phyloP scores from a whole-genome alignment of 2,329 filamentous ascomycete species.

The Fusarium liriodendri region DNA sequence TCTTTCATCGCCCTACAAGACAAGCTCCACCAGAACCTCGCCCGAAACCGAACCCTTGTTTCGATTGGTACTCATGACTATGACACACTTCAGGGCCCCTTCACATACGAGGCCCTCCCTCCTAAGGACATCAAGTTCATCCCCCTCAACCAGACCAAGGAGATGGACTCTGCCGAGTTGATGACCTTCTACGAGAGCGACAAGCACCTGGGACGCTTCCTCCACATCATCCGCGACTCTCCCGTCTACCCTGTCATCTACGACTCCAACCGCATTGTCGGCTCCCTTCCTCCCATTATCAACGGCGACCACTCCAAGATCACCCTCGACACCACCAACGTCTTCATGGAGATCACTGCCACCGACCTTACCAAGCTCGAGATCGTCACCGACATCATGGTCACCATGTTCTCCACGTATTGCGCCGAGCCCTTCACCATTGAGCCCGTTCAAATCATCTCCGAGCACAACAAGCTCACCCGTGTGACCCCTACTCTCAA shows the following conservation, averaged over 20 bases:
- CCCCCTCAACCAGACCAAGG: conserved; percentile 90
- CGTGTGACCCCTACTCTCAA: conserved; percentile 84
- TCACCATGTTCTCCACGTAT: conserved; percentile 97
- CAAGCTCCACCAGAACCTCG: conserved; percentile 96
- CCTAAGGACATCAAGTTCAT: conserved; percentile 93
- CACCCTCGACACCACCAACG: conserved; percentile 86
- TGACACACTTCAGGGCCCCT: conserved; percentile 92
- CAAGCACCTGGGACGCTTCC: conserved; percentile 87
- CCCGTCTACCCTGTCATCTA: conserved; percentile 97
- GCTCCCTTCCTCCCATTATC: conserved; percentile 97
- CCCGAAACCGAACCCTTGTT: conserved; percentile 92
- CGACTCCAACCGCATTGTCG: conserved; percentile 86
- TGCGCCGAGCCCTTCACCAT: conserved; percentile 90
- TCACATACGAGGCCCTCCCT: conserved; percentile 92
- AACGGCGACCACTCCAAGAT: conserved; percentile 99
- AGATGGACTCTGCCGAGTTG: conserved; percentile 87
- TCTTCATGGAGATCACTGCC: conserved; percentile 97
- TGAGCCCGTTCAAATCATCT: conserved; percentile 92
- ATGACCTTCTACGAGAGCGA: conserved; percentile 98
- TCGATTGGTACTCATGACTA: conserved; percentile 97
- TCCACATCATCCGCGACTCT: conserved; percentile 94
- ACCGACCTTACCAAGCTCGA: conserved; percentile 97
- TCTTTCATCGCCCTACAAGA: conserved; percentile 98
- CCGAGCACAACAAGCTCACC: conserved; percentile 87
- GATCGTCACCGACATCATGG: conserved; percentile 94